Percentiles rank a stretch among this genome's conserved stretches.
phyloP scores from a whole-genome alignment of 140 eudicot species.

The Ambrosia hybrid region DNA sequence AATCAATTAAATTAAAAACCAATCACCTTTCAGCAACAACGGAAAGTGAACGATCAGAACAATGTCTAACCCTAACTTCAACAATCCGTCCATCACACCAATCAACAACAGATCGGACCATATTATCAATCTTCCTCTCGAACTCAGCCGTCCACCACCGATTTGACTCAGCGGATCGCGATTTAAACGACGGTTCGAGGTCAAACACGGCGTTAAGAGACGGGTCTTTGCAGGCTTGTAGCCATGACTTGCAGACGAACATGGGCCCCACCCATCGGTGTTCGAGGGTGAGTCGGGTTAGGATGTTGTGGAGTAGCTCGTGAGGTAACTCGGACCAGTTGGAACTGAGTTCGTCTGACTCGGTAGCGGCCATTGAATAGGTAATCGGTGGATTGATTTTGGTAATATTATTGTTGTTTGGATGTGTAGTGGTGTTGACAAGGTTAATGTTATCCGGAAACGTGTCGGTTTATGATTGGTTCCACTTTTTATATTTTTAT shows the following conservation, averaged over 20 bases:
- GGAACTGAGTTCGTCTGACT: slow-evolving; percentile 26
- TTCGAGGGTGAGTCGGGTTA: slow-evolving; percentile 62
- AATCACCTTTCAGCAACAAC: slow-evolving; percentile 67
- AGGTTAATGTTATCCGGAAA: too few species aligned
- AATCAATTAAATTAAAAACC: too few species aligned
- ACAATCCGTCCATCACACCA: slow-evolving; percentile 62
- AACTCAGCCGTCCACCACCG: slow-evolving; percentile 73
- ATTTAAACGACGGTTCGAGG: slow-evolving; percentile 61
- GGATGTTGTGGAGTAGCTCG: slow-evolving; percentile 78
- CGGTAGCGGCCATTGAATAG: slow-evolving; percentile 37
- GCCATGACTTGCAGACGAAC: slow-evolving; percentile 91
- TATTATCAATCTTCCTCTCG: slow-evolving; percentile 60
- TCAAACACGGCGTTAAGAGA: slow-evolving; percentile 65
- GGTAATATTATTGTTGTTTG: not conserved
- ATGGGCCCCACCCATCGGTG: slow-evolving; percentile 68
- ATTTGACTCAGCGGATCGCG: slow-evolving; percentile 49
- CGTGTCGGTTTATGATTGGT: too few species aligned
- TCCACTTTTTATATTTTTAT: too few species aligned
- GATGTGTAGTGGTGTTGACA: not conserved
- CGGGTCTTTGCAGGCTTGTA: slow-evolving; percentile 62
- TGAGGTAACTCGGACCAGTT: slow-evolving; percentile 89
- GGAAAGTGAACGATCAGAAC: slow-evolving; percentile 67
- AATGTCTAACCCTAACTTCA: slow-evolving; percentile 72
- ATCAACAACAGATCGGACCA: slow-evolving; percentile 58
- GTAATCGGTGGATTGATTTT: too few species aligned